phyloP scores from a whole-genome alignment of 805 yeast species.

The Wickerhamia fluorescens region DNA sequence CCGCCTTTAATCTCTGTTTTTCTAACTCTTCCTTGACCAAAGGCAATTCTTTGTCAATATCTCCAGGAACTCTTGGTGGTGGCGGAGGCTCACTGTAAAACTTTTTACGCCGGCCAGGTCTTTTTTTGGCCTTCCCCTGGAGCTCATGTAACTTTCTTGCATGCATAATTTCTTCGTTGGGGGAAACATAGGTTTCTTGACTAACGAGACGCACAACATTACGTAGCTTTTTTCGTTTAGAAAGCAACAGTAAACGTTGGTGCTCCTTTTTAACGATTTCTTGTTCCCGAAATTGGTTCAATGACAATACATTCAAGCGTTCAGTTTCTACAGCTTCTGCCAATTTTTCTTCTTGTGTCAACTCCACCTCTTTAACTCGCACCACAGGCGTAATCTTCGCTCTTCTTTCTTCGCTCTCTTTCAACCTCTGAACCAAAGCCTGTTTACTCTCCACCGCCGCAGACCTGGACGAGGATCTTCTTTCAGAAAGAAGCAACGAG shows the following conservation, averaged over 20 bases:
- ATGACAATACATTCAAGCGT: slow-evolving; percentile 60
- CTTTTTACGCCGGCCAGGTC: slow-evolving; percentile 40
- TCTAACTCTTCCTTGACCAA: slow-evolving; percentile 20
- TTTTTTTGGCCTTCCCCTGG: slow-evolving; percentile 29
- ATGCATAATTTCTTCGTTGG: slow-evolving; percentile 54
- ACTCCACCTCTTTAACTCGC: slow-evolving; percentile 36
- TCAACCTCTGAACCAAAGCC: slow-evolving; percentile 65
- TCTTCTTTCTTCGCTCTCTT: slow-evolving; percentile 58
- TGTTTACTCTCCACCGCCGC: slow-evolving; percentile 73
- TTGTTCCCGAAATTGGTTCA: slow-evolving; percentile 74
- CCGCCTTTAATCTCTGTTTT: slow-evolving; percentile 17
- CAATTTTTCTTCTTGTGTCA: slow-evolving; percentile 66
- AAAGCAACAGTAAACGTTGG: slow-evolving; percentile 65
- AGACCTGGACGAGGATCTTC: slow-evolving; percentile 72
- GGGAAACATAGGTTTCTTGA: slow-evolving; percentile 46
- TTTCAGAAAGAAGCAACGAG: slow-evolving; percentile 40
- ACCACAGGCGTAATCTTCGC: slow-evolving; percentile 39
- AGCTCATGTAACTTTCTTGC: slow-evolving; percentile 34
- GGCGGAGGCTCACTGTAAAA: slow-evolving; percentile 21
- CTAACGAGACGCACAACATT: slow-evolving; percentile 52
- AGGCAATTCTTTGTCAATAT: slow-evolving; percentile 18
- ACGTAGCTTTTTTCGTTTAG: slow-evolving; percentile 53
- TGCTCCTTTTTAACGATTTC: slow-evolving; percentile 74
- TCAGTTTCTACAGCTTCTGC: slow-evolving; percentile 89
- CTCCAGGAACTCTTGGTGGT: slow-evolving; percentile 25